A percentile compares a stretch with the other conserved stretches of the same genome.
These are phyloP conservation scores for Zasmidium cellare DNA, from an alignment of 2,329 filamentous ascomycete species.

Conservation along the genomic window DNA sequence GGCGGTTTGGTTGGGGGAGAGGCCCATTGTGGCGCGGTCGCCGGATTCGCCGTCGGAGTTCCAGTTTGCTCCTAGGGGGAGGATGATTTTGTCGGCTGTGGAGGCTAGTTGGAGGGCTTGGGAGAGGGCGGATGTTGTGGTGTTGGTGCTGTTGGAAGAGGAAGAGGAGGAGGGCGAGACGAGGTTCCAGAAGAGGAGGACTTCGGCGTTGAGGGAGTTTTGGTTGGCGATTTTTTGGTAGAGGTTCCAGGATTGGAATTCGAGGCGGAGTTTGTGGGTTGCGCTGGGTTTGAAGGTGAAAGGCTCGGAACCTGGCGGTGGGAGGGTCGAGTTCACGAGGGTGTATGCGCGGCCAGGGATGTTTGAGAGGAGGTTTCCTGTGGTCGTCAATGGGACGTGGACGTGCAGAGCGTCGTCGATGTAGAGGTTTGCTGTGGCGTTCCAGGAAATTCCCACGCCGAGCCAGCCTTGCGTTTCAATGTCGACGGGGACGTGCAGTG, in stretches of 20 bases:
- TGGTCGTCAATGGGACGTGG: constrained; percentile 15
- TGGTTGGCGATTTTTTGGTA: constrained; percentile 19
- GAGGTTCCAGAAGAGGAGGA: constrained; percentile 21
- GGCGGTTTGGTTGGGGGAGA: constrained; percentile 15
- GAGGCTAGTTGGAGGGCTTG: constrained; percentile 11
- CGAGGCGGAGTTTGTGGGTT: constrained; percentile 15
- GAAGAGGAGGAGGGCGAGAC: constrained; percentile 12
- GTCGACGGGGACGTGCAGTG: constrained; percentile 14
- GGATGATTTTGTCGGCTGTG: constrained; percentile 9
- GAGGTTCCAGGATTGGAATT: constrained; percentile 19
- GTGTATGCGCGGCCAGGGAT: constrained; percentile 11
- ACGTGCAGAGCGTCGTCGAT: constrained; percentile 14
- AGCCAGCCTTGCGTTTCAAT: constrained; percentile 16
- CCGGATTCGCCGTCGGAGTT: constrained; percentile 18
- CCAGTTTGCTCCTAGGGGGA: constrained; percentile 15
- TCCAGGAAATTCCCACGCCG: constrained; percentile 16
- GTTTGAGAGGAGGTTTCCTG: constrained; percentile 20
- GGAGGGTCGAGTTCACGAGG: constrained; percentile 13
- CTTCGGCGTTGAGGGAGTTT: constrained; percentile 18
- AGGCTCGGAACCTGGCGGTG: constrained; percentile 15
- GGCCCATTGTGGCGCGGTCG: constrained; percentile 15
- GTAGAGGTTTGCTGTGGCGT: constrained; percentile 18
- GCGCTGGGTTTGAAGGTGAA: constrained; percentile 17
- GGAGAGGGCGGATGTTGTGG: constrained; percentile 2
- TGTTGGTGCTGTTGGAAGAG: background rate